phyloP scores from a whole-genome alignment of 306 rosid species.

The Albizia julibrissin region DNA sequence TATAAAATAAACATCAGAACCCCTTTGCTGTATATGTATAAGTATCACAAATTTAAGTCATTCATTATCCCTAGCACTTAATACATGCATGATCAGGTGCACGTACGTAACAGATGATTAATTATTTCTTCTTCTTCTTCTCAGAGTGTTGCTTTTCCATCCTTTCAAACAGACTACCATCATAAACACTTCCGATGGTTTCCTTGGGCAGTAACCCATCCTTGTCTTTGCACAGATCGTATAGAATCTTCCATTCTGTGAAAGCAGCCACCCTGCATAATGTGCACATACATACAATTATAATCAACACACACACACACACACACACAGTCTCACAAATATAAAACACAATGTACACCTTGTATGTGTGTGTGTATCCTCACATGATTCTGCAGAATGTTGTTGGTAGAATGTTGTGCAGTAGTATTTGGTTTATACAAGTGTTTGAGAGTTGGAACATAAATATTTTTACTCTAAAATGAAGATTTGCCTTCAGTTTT shows the following conservation, averaged over 20 bases:
- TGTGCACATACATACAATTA: no score
- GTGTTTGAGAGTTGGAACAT: no score
- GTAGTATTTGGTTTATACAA: no score
- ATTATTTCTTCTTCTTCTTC: constrained; percentile 43
- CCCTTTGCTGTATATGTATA: background rate
- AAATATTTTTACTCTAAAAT: no score
- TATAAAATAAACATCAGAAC: background rate
- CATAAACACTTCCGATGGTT: constrained; percentile 65
- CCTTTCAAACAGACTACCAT: constrained; percentile 72
- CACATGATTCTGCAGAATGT: no score
- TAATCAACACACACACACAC: no score
- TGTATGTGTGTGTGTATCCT: no score
- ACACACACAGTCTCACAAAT: no score
- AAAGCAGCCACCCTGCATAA: constrained; percentile 53
- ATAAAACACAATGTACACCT: no score
- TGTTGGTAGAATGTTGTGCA: no score
- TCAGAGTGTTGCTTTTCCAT: constrained; percentile 62
- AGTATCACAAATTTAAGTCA: background rate
- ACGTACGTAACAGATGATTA: background rate
- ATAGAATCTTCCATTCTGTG: constrained; percentile 75
- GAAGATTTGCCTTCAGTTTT: no score
- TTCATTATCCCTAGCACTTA: background rate
- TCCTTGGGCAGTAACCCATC: constrained; percentile 68
- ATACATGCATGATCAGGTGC: background rate
- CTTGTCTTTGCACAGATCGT: constrained; percentile 75